Evolutionary conservation across 2,329 filamentous ascomycete genomes (phyloP).

Genomic region (Trichoderma oligosporum): DNA sequence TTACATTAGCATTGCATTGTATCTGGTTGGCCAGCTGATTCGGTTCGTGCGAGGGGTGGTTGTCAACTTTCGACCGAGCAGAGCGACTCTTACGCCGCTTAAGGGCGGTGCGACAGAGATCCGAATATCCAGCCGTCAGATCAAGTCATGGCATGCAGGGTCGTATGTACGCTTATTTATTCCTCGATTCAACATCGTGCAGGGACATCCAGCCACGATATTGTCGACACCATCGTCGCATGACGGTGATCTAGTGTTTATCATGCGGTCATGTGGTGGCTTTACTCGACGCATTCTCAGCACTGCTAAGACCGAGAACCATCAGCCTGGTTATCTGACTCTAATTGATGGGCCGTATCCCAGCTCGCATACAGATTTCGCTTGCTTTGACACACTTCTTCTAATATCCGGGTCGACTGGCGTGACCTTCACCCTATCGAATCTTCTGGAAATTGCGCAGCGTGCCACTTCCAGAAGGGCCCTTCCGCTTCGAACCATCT

Average conservation of each 20-base stretch:
- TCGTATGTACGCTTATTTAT: not conserved
- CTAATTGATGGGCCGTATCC: constrained; percentile 4
- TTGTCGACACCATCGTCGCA: not conserved
- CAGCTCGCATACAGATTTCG: not conserved
- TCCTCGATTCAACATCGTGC: not conserved
- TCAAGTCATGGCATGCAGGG: not conserved
- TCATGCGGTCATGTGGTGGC: not conserved
- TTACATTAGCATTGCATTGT: constrained; percentile 1
- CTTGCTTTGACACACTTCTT: constrained; percentile 1
- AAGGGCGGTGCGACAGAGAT: not conserved
- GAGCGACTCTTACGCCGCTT: not conserved
- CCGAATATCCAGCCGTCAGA: not conserved
- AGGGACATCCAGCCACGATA: not conserved
- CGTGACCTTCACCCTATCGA: not conserved
- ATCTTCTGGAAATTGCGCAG: not conserved
- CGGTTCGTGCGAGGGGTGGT: not conserved
- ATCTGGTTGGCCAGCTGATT: not conserved
- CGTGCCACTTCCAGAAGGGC: not conserved
- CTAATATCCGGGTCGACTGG: not conserved
- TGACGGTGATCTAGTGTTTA: not conserved
- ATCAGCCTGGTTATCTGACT: not conserved
- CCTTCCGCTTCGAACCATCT: not conserved
- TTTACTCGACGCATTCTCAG: not conserved
- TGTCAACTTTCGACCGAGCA: not conserved
- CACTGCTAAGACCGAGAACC: not conserved